These are phyloP conservation scores for Venturia carpophila DNA, from an alignment of 2,329 filamentous ascomycete species.

Conservation along the genomic window DNA sequence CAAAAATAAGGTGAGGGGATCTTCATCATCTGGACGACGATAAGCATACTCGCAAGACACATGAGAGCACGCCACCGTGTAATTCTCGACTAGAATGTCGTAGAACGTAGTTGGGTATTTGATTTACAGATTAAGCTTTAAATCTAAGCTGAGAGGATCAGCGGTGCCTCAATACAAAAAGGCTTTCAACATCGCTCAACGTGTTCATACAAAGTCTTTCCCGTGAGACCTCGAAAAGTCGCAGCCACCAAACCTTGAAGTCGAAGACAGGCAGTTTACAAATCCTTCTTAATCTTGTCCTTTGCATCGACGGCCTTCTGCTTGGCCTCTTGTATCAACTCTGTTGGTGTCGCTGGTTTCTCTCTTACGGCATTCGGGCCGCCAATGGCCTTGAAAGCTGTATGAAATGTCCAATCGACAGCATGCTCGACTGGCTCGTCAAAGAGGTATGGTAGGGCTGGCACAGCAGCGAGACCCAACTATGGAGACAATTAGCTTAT, in stretches of 20 bases:
- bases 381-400: slow-evolving; percentile 65
- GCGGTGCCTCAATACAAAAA: background rate
- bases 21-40: too few species aligned
- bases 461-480: slow-evolving; percentile 59
- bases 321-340: slow-evolving; percentile 6
- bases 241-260: background rate
- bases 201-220: background rate
- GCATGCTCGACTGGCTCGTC: slow-evolving; percentile 89
- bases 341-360: slow-evolving; percentile 2
- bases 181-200: background rate
- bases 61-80: too few species aligned
- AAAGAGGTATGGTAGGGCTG: slow-evolving; percentile 75
- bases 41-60: too few species aligned
- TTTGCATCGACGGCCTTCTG: slow-evolving; percentile 5
- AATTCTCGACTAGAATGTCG: too few species aligned
- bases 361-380: slow-evolving; percentile 45
- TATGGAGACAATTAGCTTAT: slow-evolving; percentile 24
- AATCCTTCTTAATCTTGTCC: slow-evolving; percentile 7
- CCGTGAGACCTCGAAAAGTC: background rate
- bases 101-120: background rate
- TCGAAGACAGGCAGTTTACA: background rate
- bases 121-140: background rate
- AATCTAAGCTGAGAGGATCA: background rate
- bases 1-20: too few species aligned
- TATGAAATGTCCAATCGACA: slow-evolving; percentile 85